A percentile compares a stretch with the other conserved stretches of the same genome.
Conservation (phyloP, 2,329 filamentous ascomycete genomes). For the Pseudocercospora fijiensis region DNA sequence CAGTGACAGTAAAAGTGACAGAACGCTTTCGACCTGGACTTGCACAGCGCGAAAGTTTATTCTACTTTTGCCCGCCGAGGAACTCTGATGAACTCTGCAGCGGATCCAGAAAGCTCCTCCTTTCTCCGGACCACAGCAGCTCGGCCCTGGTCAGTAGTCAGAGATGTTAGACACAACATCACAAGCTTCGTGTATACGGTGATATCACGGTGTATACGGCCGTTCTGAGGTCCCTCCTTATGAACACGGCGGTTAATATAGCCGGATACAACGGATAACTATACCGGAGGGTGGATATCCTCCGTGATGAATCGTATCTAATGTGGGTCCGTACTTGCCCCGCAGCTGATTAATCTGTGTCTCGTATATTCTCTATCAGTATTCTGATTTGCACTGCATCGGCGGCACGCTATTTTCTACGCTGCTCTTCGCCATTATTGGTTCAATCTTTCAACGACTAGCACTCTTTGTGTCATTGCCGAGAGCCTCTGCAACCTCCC, state of each 20-base stretch:
- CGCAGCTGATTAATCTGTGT: no score
- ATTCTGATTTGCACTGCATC: neutral
- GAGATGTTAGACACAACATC: no score
- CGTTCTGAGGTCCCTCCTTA: no score
- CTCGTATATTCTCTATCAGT: no score
- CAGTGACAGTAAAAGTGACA: neutral
- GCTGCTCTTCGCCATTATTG: neutral
- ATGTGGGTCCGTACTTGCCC: no score
- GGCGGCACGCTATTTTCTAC: neutral
- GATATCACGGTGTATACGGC: no score
- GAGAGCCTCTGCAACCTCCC: neutral
- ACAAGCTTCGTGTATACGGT: no score
- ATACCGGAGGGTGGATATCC: no score
- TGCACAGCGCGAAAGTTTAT: slow-evolving; percentile 2
- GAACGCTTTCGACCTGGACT: neutral
- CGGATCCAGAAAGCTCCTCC: neutral
- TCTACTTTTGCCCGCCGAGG: neutral
- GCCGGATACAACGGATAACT: no score
- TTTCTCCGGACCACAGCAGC: neutral
- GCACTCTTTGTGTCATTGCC: neutral
- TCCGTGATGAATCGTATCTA: no score
- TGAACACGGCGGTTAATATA: no score
- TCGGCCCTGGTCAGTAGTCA: no score
- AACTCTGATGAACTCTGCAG: neutral
- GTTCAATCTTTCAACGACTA: neutral